A percentile compares a stretch with the other conserved stretches of the same genome.
Conservation (phyloP, 192 early-diverging fungal species). For the Spizellomyces sp. region DNA sequence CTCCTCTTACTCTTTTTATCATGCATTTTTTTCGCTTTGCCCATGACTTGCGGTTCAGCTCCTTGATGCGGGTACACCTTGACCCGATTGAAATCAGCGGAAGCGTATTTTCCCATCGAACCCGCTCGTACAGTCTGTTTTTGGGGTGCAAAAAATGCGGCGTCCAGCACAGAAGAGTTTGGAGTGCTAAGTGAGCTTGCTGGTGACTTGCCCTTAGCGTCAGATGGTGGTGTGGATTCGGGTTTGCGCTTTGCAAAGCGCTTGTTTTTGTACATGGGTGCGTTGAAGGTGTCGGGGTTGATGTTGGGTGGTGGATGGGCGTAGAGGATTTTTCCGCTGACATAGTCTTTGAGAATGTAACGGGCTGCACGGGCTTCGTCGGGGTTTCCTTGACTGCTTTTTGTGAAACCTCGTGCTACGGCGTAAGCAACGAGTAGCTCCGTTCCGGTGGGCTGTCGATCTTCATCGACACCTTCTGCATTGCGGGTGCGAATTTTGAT, state of each 20-base stretch:
- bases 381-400: conserved; percentile 92
- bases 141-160: conserved; percentile 16
- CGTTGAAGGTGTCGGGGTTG: conserved; percentile 78
- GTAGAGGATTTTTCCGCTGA: conserved; percentile 89
- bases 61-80: conserved; percentile 66
- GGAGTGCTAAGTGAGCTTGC: background rate
- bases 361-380: conserved; percentile 97
- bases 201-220: conserved; percentile 32
- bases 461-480: conserved; percentile 52
- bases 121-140: conserved; percentile 26
- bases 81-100: conserved; percentile 49
- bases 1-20: conserved; percentile 79
- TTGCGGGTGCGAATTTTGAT: conserved; percentile 80
- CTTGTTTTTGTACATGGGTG: conserved; percentile 72
- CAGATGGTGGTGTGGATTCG: conserved; percentile 10
- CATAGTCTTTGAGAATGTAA: conserved; percentile 98
- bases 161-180: conserved; percentile 4
- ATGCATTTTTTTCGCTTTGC: conserved; percentile 54
- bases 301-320: conserved; percentile 76
- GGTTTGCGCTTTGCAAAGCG: conserved; percentile 38
- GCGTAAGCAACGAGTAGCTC: conserved; percentile 93
- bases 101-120: conserved; percentile 42
- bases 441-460: conserved; percentile 72
- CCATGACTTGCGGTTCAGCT: conserved; percentile 24
- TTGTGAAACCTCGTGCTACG: conserved; percentile 86